These are phyloP conservation scores for Leccinum barrowsii DNA, from an alignment of 768 basidiomycete species.

Conservation along the genomic window DNA sequence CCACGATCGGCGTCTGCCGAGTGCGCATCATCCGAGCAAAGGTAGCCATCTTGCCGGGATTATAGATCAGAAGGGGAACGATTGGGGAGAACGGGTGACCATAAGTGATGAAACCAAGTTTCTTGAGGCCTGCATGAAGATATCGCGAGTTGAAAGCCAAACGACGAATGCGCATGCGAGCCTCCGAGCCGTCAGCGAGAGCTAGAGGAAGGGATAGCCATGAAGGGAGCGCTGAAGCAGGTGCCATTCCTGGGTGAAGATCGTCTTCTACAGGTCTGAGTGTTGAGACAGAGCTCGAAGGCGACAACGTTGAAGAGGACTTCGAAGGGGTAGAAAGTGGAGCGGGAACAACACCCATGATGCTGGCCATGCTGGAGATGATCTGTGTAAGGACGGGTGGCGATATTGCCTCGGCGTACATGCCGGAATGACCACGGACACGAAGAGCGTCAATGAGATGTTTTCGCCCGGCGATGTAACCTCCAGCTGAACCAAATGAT, in stretches of 20 bases:
- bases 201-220: conserved; percentile 76
- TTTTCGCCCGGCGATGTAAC: conserved; percentile 88
- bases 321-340: conserved; percentile 33
- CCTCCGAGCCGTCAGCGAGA: conserved; percentile 82
- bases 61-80: conserved; percentile 87
- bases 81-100: conserved; percentile 90
- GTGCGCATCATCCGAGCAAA: conserved; percentile 86
- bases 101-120: conserved; percentile 96
- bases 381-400: conserved; percentile 91
- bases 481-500: conserved; percentile 90
- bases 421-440: conserved; percentile 71
- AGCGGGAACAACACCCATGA: conserved; percentile 73
- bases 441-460: conserved; percentile 78
- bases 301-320: conserved; percentile 23
- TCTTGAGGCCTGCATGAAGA: conserved; percentile 78
- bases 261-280: conserved; percentile 39
- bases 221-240: conserved; percentile 57
- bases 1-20: conserved; percentile 74
- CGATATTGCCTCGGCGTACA: conserved; percentile 88
- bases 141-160: conserved; percentile 96
- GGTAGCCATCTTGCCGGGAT: conserved; percentile 89
- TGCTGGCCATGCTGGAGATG: conserved; percentile 89
- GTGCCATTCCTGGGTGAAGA: conserved; percentile 66
- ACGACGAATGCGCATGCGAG: conserved; percentile 74
- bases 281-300: conserved; percentile 28